Evolutionary conservation across 2,329 filamentous ascomycete species (phyloP), one percentile per base, ranked within the genome.

Genomic region (Mycosphaerella arachidis): DNA sequence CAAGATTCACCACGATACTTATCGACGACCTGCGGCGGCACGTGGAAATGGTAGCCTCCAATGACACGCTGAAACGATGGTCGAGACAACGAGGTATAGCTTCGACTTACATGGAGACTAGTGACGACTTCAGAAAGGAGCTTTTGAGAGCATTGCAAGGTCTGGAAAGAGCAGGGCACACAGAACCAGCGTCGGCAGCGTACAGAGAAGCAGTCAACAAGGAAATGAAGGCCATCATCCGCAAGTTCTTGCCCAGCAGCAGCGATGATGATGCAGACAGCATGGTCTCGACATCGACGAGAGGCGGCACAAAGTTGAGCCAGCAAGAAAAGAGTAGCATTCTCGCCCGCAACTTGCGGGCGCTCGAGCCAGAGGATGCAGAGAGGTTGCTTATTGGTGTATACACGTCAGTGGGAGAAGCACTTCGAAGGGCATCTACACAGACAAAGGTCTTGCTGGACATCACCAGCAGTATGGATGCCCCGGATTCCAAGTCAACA

Each of bases 401-500:
- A 16, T 99, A 97, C 70, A 88, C 92, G 18, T 86, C 89, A 35
- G 88, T 97, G 8, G 89, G 93, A 4, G 94, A 99, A 77, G 90
- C 90, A 3, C 74, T 99, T 52, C 83, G 94, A 58, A 84, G 94
- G 69, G 78, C 97, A 7, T 91, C 91, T 18, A 92, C 91, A 0
- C 93, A 97, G 72, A 89, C 94, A 57, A 99, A 99, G 74, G 87
- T 97, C 9, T 77, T 99, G n/a, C 81, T 99, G 9, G 94, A 99
- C 74, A 90, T 96, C 20, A 94, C 92, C 0, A 96, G 92, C 72
- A 87, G 85, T 12, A 81, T 90, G 55, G 80, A 83, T 18, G 73
- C 79, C 33, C 76, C 75, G 13, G 62, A 66, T 27, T 46, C 60
- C 10, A 77, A 61, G 33, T 67, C 66, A 4, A 83, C 80, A 60